Base-by-base conservation (phyloP, 805 yeast species). In the Lipomyces lipofer region DNA sequence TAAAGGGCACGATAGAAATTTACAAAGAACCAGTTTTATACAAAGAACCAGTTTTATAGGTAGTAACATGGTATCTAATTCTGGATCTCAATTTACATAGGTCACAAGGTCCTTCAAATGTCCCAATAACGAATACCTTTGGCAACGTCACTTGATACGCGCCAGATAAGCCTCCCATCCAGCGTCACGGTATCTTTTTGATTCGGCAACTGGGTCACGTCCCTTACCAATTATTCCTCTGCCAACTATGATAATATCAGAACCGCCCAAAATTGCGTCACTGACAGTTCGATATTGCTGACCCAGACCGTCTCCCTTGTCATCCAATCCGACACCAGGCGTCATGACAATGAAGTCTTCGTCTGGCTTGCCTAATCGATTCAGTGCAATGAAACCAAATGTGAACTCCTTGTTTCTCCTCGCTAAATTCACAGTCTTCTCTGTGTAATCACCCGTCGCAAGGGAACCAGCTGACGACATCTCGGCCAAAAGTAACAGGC, bases 291-390 rank as follows among this genome's bases (percentile, higher is more conserved):
- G 80, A 72, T 94, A 94, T 72, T 94, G 98, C 71, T 94, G 99
- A 22, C 99, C 99, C 58, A 94, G 78, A 1, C 85, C 82, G 69
- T 94, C 99, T 13, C 98, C 97, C 70, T 86, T 94, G 68, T 92
- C 98, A 68, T 92, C 99, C 49, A 94, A 78, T 2, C 98, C 98
- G 36, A 94, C 99, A 58, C 99, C 99, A 0, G 99, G 99, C 0
- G 99, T 92, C 94, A 94, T 85, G 54, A 91, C 82, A 38, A 94
- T 73, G 97, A 97, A 94, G 73, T 94, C 99, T 66, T 86, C 91
- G 1, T 92, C 94, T 64, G 84, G 94, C 2, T 79, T 84, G 42
- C 79, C 77, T 88, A 91, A 87, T 54, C 84, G 84, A 66, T 81
- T 80, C 69, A 90, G 97, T 0, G 99, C 97, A 72, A 94, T 94